phyloP scores from a whole-genome alignment of 352 stramenopile genomes.

The Phytophthora macrochlamydospora region DNA sequence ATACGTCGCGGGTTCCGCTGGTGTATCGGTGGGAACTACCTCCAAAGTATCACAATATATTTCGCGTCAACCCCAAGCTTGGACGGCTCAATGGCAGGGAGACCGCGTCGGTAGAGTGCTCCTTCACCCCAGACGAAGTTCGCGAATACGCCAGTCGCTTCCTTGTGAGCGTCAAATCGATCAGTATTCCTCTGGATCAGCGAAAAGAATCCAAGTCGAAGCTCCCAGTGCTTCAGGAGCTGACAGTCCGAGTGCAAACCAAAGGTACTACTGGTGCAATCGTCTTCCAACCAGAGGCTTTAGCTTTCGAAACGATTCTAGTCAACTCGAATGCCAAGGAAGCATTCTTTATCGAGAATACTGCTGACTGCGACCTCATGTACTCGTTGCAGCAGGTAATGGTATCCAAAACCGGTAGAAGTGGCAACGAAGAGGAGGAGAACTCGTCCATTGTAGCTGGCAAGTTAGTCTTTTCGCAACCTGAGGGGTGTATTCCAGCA shows the following conservation, averaged over 20 bases:
- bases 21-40: constrained; percentile 86
- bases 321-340: constrained; percentile 82
- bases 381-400: constrained; percentile 59
- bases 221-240: constrained; percentile 67
- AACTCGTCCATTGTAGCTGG: constrained; percentile 3
- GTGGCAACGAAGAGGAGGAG: constrained; percentile 5
- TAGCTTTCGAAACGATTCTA: constrained; percentile 85
- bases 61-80: constrained; percentile 70
- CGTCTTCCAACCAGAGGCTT: constrained; percentile 68
- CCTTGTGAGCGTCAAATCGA: constrained; percentile 65
- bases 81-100: constrained; percentile 88
- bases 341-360: constrained; percentile 74
- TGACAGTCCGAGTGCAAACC: constrained; percentile 63
- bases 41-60: constrained; percentile 55
- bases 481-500: constrained; percentile 63
- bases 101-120: constrained; percentile 53
- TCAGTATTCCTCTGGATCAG: constrained; percentile 54
- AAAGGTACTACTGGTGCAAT: constrained; percentile 79
- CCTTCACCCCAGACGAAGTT: constrained; percentile 82
- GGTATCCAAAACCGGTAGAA: constrained; percentile 17
- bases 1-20: constrained; percentile 86
- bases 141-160: constrained; percentile 82
- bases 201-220: constrained; percentile 21
- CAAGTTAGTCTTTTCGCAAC: constrained; percentile 64
- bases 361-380: constrained; percentile 77